Base-by-base conservation (phyloP, 2,329 filamentous ascomycete species). In the Trichoderma harzianum region DNA sequence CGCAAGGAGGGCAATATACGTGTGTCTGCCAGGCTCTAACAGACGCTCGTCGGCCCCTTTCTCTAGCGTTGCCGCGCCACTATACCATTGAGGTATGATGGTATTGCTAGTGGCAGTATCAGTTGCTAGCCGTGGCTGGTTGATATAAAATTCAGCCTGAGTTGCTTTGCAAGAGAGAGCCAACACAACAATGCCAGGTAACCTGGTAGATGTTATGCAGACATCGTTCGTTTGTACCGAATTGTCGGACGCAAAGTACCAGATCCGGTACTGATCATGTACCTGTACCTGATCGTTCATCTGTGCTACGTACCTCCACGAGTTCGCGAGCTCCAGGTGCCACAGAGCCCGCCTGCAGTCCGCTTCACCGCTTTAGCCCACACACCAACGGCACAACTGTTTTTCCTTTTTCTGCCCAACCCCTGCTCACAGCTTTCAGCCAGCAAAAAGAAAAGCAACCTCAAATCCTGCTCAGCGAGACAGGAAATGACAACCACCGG, bases 341-440 rank as follows among this genome's bases (percentile, higher is more conserved):
- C 63, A 34, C 62, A 32, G 21, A 39, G 61, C 61, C 58, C 61
- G n/a, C 61, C 43, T 51, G 43, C 43, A 51, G 8, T 21, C 10
- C n/a, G n/a, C 34, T 36, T 70, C 71, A 72, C 71, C 71, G 71
- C 71, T 51, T 65, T 70, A 24, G 60, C 63, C 64, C 36, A 14
- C 53, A 53, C 43, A 64, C 69, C 51, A 51, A 34, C 71, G 71
- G 71, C 67, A 65, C 55, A 70, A 72, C 61, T 24, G 65, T 72
- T 72, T 72, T 72, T 72, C 71, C 71, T 70, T 72, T 72, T 67
- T 67, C 39, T 32, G 65, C 65, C 66, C 21, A 26, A 69, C 43
- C 65, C 65, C 65, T 68, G 65, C 53, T 58, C 65, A 32, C 64
- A 67, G 53, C 64, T 67, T 58, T 67, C 55, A 61, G 55, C 66